These are phyloP conservation scores for Populus trichocarpa DNA, from an alignment of 441 rosid species.

Conservation along the genomic window DNA sequence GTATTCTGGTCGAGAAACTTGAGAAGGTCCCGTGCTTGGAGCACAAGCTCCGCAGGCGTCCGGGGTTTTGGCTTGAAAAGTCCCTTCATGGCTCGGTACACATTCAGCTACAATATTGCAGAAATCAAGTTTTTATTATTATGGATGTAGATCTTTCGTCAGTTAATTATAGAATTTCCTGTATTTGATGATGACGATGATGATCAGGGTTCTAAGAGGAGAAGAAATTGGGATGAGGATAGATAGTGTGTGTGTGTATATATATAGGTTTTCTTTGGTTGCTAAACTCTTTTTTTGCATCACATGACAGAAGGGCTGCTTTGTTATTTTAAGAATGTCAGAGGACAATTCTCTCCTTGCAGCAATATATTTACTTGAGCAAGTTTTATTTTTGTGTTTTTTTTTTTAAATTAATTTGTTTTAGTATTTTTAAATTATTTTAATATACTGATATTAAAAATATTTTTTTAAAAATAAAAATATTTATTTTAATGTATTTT, in stretches of 20 bases:
- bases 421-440: rapidly evolving
- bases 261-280: background rate
- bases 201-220: background rate
- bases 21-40: constrained; percentile 82
- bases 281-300: background rate
- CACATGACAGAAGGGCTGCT: background rate
- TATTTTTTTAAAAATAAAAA: too few species aligned
- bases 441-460: too few species aligned
- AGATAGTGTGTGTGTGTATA: background rate
- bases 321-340: background rate
- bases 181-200: background rate
- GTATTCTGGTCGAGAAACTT: constrained; percentile 27
- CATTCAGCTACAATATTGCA: background rate
- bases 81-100: constrained; percentile 63
- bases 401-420: too few species aligned
- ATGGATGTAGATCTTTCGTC: background rate
- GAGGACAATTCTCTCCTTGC: background rate
- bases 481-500: too few species aligned
- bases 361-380: background rate
- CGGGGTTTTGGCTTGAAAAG: constrained; percentile 85
- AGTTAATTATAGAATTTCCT: background rate
- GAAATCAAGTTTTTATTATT: background rate
- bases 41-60: constrained; percentile 75
- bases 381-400: too few species aligned
- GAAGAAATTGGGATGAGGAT: background rate